Conservation (phyloP, 345 rosid genomes). For the Eucalyptus cloeziana region DNA sequence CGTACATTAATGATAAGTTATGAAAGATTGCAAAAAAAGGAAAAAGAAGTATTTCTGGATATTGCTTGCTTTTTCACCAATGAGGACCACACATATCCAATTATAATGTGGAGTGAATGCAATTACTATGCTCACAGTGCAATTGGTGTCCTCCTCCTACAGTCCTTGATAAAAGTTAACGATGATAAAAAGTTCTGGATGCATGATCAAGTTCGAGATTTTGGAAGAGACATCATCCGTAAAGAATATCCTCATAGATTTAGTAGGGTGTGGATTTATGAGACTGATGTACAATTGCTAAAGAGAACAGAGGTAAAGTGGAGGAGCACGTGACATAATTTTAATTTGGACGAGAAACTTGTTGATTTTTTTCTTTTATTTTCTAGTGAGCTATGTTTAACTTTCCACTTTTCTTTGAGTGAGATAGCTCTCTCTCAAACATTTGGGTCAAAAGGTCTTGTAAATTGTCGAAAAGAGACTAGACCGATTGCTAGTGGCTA, state of each 20-base stretch:
- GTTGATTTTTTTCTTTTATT: neutral
- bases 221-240: neutral
- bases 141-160: neutral
- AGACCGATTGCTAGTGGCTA: too few relatives aligned
- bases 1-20: neutral
- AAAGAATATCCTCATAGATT: too few relatives aligned
- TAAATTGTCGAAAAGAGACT: too few relatives aligned
- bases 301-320: neutral
- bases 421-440: neutral
- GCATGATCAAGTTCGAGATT: neutral
- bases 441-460: too few relatives aligned
- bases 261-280: neutral
- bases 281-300: neutral
- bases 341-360: neutral
- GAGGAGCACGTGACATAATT: neutral
- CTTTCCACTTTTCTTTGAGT: neutral
- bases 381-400: neutral
- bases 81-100: accelerated
- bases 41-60: neutral
- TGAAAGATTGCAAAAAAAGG: neutral
- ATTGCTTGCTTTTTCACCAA: neutral
- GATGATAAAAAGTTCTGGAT: neutral
- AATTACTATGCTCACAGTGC: neutral
- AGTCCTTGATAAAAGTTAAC: neutral
- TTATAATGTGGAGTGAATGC: neutral